Evolutionary conservation across 208 protist species (phyloP), one percentile per base, ranked within the genome.

Genomic region (Trypanosomatidae sp.): DNA sequence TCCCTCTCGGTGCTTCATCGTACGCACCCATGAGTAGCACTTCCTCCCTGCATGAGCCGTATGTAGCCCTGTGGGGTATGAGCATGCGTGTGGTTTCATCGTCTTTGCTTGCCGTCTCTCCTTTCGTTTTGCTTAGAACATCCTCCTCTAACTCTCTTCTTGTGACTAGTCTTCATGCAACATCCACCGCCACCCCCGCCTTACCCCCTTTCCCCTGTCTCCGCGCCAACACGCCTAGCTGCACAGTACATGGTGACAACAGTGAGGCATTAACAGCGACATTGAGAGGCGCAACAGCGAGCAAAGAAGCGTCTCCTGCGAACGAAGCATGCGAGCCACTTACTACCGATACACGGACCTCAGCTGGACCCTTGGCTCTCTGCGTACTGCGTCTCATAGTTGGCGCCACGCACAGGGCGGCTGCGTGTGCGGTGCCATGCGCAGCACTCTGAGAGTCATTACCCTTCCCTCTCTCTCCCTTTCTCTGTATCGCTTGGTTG

Each of bases 71-170:
- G 53, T 25, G 25, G 9, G 2, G 33, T 64, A 33, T 13, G 59
- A 64, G 59, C 36, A 17, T 39, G 59, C 33, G 59, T 39, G 33
- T 64, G 10, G 2, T 53, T 53, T 62, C 15, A 15, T 39, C 56
- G n/a, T 39, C 15, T 15, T 22, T 28, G 6, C 28, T 19, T 59
- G 36, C 64, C 56, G 5, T 13, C 4, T 43, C 28, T n/a, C n/a
- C 59, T 30, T 59, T 65, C 49, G 58, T 69, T 76, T 66, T 80
- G 70, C 76, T 64, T 58, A 58, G 39, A 33, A 28, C 33, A 58
- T 60, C 15, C 19, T 2, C 39, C 28, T 64, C 46, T 39, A 69
- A 73, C 70, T 55, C n/a, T 71, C 15, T 50, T 72, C 28, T 71
- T 71, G 67, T 82, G 58, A 59, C 33, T 55, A 9, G 2, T 65